Evolutionary conservation across 2,329 filamentous ascomycete species (phyloP).

Genomic region (Aspergillus sp.): DNA sequence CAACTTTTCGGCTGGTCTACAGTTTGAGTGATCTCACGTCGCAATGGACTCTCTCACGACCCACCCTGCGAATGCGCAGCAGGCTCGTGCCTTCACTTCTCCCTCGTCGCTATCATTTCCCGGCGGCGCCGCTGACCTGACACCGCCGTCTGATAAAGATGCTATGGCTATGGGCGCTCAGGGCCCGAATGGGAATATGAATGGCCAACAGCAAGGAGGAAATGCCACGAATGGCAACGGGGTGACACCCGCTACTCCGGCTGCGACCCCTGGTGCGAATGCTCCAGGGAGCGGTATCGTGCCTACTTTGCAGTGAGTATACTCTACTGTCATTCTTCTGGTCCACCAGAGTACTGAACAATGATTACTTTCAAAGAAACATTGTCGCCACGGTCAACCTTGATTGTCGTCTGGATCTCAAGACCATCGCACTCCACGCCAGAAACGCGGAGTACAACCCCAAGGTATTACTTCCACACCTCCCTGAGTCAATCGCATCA

Average conservation of each 20-base stretch:
- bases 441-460: conserved; percentile 99
- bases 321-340: conserved; percentile 47
- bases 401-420: conserved; percentile 94
- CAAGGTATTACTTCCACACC: conserved; percentile 69
- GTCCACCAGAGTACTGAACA: conserved; percentile 56
- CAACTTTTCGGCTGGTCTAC: conserved; percentile 26
- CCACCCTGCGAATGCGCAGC: conserved; percentile 85
- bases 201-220: conserved; percentile 60
- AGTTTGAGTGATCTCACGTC: conserved; percentile 35
- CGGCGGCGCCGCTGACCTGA: conserved; percentile 79
- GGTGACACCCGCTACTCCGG: conserved; percentile 87
- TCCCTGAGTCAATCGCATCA: conserved; percentile 38
- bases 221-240: conserved; percentile 71
- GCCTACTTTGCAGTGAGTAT: conserved; percentile 96
- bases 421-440: conserved; percentile 97
- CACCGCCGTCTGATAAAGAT: conserved; percentile 74
- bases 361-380: conserved; percentile 69
- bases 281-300: conserved; percentile 87
- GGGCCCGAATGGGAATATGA: conserved; percentile 53
- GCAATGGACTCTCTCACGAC: conserved; percentile 89
- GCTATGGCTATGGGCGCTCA: conserved; percentile 53
- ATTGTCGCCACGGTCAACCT: conserved; percentile 99
- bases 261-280: conserved; percentile 83
- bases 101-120: conserved; percentile 92
- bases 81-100: conserved; percentile 95